Conservation (phyloP, 768 basidiomycete genomes). For the Psilocybe cyanescens region DNA sequence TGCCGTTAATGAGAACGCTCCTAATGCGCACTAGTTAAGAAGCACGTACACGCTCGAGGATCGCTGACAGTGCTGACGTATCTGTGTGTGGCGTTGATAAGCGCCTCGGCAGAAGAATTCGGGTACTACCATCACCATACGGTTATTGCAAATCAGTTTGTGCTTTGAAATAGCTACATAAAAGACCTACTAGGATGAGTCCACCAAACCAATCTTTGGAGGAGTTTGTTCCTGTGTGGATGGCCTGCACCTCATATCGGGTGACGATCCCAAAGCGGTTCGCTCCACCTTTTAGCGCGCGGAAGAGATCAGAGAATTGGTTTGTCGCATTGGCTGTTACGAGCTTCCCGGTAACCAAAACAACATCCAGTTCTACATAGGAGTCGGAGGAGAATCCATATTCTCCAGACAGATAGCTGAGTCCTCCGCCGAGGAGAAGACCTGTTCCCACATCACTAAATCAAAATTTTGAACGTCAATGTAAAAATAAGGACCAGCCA, state of each 20-base stretch:
- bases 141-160: not conserved
- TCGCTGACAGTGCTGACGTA: slow-evolving; percentile 39
- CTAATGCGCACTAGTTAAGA: not conserved
- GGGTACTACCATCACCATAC: slow-evolving; percentile 30
- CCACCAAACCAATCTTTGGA: slow-evolving; percentile 45
- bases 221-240: slow-evolving; percentile 40
- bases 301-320: slow-evolving; percentile 44
- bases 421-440: slow-evolving; percentile 46
- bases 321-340: slow-evolving; percentile 46
- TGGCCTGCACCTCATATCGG: slow-evolving; percentile 41
- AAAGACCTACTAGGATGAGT: slow-evolving; percentile 33
- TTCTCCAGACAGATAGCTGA: slow-evolving; percentile 41
- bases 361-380: slow-evolving; percentile 43
- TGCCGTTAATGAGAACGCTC: slow-evolving; percentile 3
- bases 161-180: slow-evolving; percentile 2
- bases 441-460: slow-evolving; percentile 46
- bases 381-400: slow-evolving; percentile 44
- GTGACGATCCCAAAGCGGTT: slow-evolving; percentile 51
- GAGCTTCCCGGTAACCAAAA: slow-evolving; percentile 41
- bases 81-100: slow-evolving; percentile 39
- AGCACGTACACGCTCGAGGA: slow-evolving; percentile 39
- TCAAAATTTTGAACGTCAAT: not conserved
- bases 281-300: slow-evolving; percentile 48
- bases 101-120: slow-evolving; percentile 39
- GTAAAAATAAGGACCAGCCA: not conserved